These are phyloP conservation scores for Chenopodium album DNA, from an alignment of 148 eudicot genomes.

Conservation along the genomic window DNA sequence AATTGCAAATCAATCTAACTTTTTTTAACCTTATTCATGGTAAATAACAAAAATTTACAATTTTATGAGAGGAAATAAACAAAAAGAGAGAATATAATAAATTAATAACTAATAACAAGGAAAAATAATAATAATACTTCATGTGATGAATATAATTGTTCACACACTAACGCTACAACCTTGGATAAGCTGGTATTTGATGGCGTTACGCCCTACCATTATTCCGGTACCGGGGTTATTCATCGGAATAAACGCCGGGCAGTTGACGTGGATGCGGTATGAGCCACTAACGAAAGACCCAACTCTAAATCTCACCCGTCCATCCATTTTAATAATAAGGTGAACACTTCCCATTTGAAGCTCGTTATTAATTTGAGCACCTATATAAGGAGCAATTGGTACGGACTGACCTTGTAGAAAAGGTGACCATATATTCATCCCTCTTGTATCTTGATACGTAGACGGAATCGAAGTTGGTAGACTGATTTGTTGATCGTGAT, in stretches of 20 bases:
- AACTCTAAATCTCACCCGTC: slow-evolving; percentile 61
- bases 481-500: slow-evolving; percentile 67
- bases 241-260: slow-evolving; percentile 53
- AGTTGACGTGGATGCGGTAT: slow-evolving; percentile 54
- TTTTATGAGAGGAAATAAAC: too few relatives aligned
- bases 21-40: neutral
- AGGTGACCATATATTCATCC: slow-evolving; percentile 64
- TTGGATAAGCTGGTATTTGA: slow-evolving; percentile 64
- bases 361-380: slow-evolving; percentile 44
- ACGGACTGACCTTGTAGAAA: slow-evolving; percentile 52
- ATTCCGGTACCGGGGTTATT: slow-evolving; percentile 40
- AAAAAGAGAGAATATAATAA: too few relatives aligned
- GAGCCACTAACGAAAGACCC: slow-evolving; percentile 43
- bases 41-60: too few relatives aligned
- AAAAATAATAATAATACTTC: neutral
- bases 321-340: slow-evolving; percentile 52
- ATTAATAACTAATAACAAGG: neutral
- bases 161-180: slow-evolving; percentile 58
- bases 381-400: slow-evolving; percentile 72
- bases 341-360: slow-evolving; percentile 42
- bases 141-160: neutral
- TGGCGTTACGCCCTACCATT: slow-evolving; percentile 34
- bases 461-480: slow-evolving; percentile 56
- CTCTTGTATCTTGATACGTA: slow-evolving; percentile 55
- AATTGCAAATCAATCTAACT: neutral